Base-by-base conservation (phyloP, 352 stramenopile genomes). In the Aphanomyces astaci region DNA sequence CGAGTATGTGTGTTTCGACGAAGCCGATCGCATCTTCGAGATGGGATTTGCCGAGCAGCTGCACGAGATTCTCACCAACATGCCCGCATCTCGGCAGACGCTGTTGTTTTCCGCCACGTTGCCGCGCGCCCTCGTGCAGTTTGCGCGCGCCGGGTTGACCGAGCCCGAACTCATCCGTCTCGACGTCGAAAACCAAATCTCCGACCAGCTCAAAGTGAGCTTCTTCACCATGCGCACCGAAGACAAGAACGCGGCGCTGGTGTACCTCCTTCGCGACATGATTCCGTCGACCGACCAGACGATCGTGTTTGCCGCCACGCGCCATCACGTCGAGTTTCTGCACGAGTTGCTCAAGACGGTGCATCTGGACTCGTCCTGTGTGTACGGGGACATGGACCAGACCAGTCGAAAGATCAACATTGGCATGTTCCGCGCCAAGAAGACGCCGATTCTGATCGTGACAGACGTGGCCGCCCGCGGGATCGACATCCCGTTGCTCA, bases 21-120 rank as follows among this genome's bases (percentile, higher is more conserved):
- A 99, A 76, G 98, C 97, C 13, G 98, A 99, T 85, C 87, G 97
- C 36, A 88, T 99, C 17, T 98, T 99, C 76, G 98, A 99, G 75
- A 99, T 99, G 97, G 98, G 98, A 17, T 99, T 99, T 74, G 92
- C 95, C 0, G 83, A 97, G 70, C 97, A 99, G 78, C 76, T 99
- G 56, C 80, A 98, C 54, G 85, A 98, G 75, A 97, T 98, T 76
- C 72, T 96, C 19, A 88, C 82, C 64, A 94, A 84, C 53, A 96
- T 98, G 82, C 90, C 94, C 2, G 75, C 76, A 17, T 87, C 66
- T 74, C 76, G 86, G 49, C 82, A 95, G 78, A 98, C 93, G 45
- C 73, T 98, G 65, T 76, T 98, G 19, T 98, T 98, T 76, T 96
- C 89, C 4, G 96, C 96, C 7, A 99, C 98, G 11, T 86, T 99